Base-by-base conservation (phyloP, 495 filamentous ascomycete genomes). In the Podospora australis region DNA sequence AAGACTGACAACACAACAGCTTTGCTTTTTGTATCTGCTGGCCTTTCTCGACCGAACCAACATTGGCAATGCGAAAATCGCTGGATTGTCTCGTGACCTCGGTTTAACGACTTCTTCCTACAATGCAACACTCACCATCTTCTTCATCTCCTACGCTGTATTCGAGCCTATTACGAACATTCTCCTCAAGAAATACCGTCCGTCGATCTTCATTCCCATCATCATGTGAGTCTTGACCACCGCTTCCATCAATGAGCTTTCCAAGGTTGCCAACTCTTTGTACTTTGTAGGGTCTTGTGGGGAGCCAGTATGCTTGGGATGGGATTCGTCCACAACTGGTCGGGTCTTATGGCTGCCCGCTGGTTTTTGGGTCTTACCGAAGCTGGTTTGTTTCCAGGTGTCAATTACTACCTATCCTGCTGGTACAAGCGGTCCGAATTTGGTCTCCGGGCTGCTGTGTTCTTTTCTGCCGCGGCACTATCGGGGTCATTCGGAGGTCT, bases 161-260 rank as follows among this genome's bases (percentile, higher is more conserved):
- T 87, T 89, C 50, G 90, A 96, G 71, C 89, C 90, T 0, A 50
- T 90, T 26, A 94, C 90, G 34, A 96, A 97, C 63, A 65, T 96
- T 41, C 66, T 97, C 17, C 80, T 97, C 48, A 96, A 96, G 68
- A 73, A 70, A 3, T 59, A 84, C 39, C 60, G 70, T n/a, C 77
- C 77, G 1, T 73, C 70, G 22, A 45, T 77, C 38, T 80, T 78
- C 48, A 76, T 80, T 41, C 82, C 83, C 13, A 78, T 81, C 10
- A 87, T 84, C 58, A 78, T 90, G 68, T 87, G 76, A 57, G 85
- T 51, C 10, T 13, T 7, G 3, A 10, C 8, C 84, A 54, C 70
- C 77, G 14, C 1, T 38, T 11, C 42, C 20, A 40, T n/a, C 14
- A 29, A 40, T 46, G 1, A 24, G 6, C 16, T 7, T 39, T 25